Evolutionary conservation across 2,329 filamentous ascomycete species (phyloP).

Genomic region (Fusarium miscanthi): DNA sequence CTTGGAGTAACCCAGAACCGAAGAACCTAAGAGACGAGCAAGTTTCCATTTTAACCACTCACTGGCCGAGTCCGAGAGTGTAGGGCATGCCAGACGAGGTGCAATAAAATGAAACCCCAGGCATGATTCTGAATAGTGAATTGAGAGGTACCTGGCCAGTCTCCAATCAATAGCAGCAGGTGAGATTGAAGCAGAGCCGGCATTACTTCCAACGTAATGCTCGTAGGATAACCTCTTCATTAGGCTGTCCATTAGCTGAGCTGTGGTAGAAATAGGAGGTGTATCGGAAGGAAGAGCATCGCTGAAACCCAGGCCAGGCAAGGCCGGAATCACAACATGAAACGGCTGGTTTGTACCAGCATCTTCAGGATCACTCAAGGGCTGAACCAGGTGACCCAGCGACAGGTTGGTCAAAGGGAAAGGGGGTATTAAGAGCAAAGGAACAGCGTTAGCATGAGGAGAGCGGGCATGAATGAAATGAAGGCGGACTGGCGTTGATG

Average conservation of each 20-base stretch:
- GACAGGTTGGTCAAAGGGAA: constrained; percentile 74
- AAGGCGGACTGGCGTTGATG: constrained; percentile 61
- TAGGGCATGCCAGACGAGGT: constrained; percentile 65
- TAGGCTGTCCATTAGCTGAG: constrained; percentile 65
- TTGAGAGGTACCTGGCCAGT: constrained; percentile 60
- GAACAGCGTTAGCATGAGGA: constrained; percentile 64
- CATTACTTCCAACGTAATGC: constrained; percentile 67
- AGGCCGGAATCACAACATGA: constrained; percentile 73
- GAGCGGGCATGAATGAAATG: constrained; percentile 74
- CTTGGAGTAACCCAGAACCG: constrained; percentile 66
- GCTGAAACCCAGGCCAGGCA: constrained; percentile 75
- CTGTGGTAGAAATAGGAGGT: constrained; percentile 63
- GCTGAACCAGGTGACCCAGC: constrained; percentile 64
- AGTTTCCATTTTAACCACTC: constrained; percentile 67
- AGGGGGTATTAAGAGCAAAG: constrained; percentile 72
- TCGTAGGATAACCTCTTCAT: constrained; percentile 71
- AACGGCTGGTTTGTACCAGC: constrained; percentile 63
- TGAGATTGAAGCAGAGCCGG: constrained; percentile 59
- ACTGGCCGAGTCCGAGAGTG: constrained; percentile 54
- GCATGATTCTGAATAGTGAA: constrained; percentile 61
- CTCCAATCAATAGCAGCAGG: constrained; percentile 64
- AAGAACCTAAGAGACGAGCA: constrained; percentile 59
- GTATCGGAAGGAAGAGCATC: constrained; percentile 65
- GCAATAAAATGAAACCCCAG: constrained; percentile 70
- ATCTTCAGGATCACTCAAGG: constrained; percentile 65